phyloP scores from a whole-genome alignment of 192 early-diverging fungal species.

The Funneliformis geosporum region DNA sequence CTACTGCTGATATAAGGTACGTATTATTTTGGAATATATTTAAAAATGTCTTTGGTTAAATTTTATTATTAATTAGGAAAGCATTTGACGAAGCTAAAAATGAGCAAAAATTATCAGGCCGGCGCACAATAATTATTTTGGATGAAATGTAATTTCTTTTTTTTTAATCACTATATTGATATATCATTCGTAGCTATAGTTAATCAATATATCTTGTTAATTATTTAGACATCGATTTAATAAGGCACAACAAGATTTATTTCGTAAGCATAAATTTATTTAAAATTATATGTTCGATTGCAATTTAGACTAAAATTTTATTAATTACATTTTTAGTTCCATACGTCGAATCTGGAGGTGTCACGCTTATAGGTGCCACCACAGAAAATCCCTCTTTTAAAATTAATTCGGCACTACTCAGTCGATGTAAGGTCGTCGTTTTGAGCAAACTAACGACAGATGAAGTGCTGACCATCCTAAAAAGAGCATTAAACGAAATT shows the following conservation, averaged over 20 bases:
- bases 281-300: not conserved
- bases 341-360: slow-evolving; percentile 71
- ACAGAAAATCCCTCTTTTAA: slow-evolving; percentile 87
- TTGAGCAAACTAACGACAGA: slow-evolving; percentile 62
- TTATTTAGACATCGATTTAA: slow-evolving; percentile 73
- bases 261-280: slow-evolving; percentile 38
- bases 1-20: not conserved
- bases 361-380: slow-evolving; percentile 72
- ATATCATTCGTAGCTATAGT: not conserved
- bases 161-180: not conserved
- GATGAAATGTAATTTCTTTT: slow-evolving; percentile 69
- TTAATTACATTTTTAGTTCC: slow-evolving; percentile 47
- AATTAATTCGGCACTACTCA: slow-evolving; percentile 78
- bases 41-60: not conserved
- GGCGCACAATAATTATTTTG: slow-evolving; percentile 75
- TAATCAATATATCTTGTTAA: not conserved
- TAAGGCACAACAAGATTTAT: slow-evolving; percentile 86
- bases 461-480: slow-evolving; percentile 65
- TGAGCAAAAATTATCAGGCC: slow-evolving; percentile 52
- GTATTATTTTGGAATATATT: not conserved
- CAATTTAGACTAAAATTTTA: not conserved
- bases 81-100: slow-evolving; percentile 71
- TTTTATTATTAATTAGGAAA: slow-evolving; percentile 42
- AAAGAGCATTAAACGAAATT: slow-evolving; percentile 47
- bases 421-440: slow-evolving; percentile 76